Percentiles rank a stretch among this genome's conserved stretches.
Conservation (phyloP, 176 grass and related monocot species). For the Paspalum notatum region DNA sequence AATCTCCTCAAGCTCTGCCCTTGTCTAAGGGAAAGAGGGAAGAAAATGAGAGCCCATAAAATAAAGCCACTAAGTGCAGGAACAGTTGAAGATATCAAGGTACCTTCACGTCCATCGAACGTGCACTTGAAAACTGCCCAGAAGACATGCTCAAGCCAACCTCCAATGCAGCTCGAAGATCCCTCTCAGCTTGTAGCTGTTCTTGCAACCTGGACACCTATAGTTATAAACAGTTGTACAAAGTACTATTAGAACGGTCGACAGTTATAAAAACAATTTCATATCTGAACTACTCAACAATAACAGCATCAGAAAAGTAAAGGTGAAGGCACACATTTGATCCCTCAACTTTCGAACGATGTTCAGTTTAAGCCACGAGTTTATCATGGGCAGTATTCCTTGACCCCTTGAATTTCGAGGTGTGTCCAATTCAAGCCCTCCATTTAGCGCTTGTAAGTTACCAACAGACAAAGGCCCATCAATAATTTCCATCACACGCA, state of each 20-base stretch:
- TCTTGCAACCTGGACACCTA: slow-evolving; percentile 99
- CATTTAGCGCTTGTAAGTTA: not conserved
- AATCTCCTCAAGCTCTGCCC: slow-evolving; percentile 94
- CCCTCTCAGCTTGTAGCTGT: slow-evolving; percentile 96
- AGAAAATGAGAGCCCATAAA: slow-evolving; percentile 34
- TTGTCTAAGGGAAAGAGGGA: slow-evolving; percentile 66
- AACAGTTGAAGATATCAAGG: slow-evolving; percentile 39
- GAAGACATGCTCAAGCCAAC: slow-evolving; percentile 99
- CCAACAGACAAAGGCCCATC: not conserved
- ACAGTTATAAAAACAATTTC: slow-evolving; percentile 21
- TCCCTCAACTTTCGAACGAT: not conserved
- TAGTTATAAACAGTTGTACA: slow-evolving; percentile 32
- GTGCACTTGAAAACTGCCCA: slow-evolving; percentile 79
- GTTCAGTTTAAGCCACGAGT: slow-evolving; percentile 21
- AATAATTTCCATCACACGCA: not conserved
- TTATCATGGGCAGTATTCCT: slow-evolving; percentile 16
- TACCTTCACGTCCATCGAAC: slow-evolving; percentile 90
- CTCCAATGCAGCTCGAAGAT: slow-evolving; percentile 95
- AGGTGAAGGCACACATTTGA: slow-evolving; percentile 1
- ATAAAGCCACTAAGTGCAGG: slow-evolving; percentile 29
- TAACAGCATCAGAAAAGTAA: slow-evolving; percentile 14
- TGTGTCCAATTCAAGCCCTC: slow-evolving; percentile 10
- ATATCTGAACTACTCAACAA: slow-evolving; percentile 30
- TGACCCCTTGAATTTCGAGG: not conserved
- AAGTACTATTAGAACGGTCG: slow-evolving; percentile 9